A percentile compares a stretch with the other conserved stretches of the same genome.
Evolutionary conservation across 2,329 filamentous ascomycete species (phyloP).

Genomic region (Monosporascus cannonballus): DNA sequence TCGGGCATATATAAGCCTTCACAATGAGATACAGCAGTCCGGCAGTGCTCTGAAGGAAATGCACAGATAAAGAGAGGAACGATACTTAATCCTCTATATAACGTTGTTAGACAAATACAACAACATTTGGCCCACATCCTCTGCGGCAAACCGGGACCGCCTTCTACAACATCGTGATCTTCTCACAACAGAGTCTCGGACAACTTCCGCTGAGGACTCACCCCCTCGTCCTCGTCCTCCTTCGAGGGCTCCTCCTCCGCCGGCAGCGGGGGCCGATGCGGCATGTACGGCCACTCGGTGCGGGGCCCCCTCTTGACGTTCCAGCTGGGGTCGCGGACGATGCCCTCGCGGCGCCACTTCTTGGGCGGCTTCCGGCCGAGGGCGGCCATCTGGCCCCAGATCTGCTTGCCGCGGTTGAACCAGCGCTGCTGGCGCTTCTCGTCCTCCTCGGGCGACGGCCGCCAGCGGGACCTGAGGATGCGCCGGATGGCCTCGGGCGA

Average conservation of each 20-base stretch:
- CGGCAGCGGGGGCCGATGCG: constrained; percentile 2
- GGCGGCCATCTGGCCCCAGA: constrained; percentile 56
- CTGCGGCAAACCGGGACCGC: too few species aligned
- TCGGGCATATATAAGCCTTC: too few species aligned
- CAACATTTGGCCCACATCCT: too few species aligned
- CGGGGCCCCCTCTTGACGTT: constrained; percentile 27
- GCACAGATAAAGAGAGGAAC: too few species aligned
- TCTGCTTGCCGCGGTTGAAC: constrained; percentile 52
- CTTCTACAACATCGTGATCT: too few species aligned
- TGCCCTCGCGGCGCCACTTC: constrained; percentile 52
- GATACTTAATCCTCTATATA: too few species aligned
- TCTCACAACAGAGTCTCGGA: constrained; percentile 20
- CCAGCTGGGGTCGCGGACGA: constrained; percentile 38
- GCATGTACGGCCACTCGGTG: constrained; percentile 22
- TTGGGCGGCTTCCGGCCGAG: constrained; percentile 56
- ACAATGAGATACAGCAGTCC: too few species aligned
- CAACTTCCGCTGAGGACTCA: constrained; percentile 21
- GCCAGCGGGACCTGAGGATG: constrained; percentile 77
- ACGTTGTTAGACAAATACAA: too few species aligned
- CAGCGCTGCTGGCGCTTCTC: constrained; percentile 52
- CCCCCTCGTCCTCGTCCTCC: constrained; percentile 20
- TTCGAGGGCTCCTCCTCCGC: constrained; percentile 13
- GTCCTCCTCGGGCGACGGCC: constrained; percentile 51
- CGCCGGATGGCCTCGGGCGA: constrained; percentile 81
- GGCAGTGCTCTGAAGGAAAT: too few species aligned